Evolutionary conservation across 108 stramenopile species (phyloP).

Genomic region (Cyclotella baltica): DNA sequence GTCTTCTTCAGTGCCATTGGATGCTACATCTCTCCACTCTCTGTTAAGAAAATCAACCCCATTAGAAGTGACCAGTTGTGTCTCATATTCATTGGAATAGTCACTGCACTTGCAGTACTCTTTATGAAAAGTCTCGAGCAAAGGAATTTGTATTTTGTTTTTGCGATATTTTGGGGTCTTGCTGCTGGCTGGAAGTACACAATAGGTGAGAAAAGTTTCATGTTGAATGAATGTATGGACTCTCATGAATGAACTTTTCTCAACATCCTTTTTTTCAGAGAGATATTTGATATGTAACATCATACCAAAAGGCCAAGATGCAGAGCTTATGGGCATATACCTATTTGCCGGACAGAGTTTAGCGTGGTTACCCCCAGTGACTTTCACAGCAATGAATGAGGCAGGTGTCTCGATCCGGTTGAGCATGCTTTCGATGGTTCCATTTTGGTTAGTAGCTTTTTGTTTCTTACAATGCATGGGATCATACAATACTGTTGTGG

Average conservation of each 20-base stretch:
- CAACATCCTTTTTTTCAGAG: conserved; percentile 16
- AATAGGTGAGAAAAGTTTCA: conserved; percentile 17
- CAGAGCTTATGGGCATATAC: conserved; percentile 79
- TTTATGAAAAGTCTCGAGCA: conserved; percentile 27
- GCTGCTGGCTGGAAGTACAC: conserved; percentile 53
- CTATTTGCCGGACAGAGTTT: conserved; percentile 59
- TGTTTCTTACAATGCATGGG: conserved; percentile 27
- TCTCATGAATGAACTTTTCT: background rate
- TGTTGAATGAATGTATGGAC: background rate
- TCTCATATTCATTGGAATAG: conserved; percentile 13
- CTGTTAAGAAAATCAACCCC: conserved; percentile 12
- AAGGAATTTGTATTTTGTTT: conserved; percentile 25
- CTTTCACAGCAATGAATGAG: conserved; percentile 51
- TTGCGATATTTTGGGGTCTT: conserved; percentile 46
- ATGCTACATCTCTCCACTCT: conserved; percentile 22
- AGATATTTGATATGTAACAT: conserved; percentile 59
- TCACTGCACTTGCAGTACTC: conserved; percentile 33
- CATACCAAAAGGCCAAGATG: conserved; percentile 79
- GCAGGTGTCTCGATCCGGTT: conserved; percentile 35
- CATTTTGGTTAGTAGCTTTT: conserved; percentile 22
- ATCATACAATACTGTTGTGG: conserved; percentile 12
- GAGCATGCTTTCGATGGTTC: conserved; percentile 26
- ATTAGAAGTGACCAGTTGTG: conserved; percentile 36
- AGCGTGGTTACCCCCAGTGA: conserved; percentile 46
- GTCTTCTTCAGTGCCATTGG: conserved; percentile 32